phyloP scores from a whole-genome alignment of 257 asterid species.

The Solanum ossicruentum region DNA sequence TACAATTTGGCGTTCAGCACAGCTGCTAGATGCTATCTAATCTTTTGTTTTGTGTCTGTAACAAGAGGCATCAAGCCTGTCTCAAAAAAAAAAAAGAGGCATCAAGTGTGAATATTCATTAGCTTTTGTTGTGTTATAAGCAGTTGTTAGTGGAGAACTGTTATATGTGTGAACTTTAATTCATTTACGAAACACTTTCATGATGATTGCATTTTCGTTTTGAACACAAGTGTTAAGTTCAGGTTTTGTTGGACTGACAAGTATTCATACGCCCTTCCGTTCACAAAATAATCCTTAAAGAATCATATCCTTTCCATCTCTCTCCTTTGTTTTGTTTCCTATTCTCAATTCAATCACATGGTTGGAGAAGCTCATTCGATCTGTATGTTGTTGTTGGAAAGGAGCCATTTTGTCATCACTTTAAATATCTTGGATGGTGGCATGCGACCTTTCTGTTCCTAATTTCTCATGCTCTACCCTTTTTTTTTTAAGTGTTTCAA shows the following conservation, averaged over 20 bases:
- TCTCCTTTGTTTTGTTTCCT: neutral
- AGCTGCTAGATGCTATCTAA: neutral
- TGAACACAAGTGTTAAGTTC: neutral
- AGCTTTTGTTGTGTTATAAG: neutral
- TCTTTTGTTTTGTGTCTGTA: neutral
- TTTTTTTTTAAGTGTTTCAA: neutral
- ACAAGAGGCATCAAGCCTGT: neutral
- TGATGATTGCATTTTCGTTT: neutral
- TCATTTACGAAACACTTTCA: neutral
- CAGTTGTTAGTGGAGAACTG: neutral
- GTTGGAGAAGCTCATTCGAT: neutral
- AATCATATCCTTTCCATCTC: neutral
- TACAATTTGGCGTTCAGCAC: neutral
- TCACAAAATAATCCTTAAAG: neutral
- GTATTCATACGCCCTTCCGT: neutral
- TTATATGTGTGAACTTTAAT: neutral
- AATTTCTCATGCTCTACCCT: neutral
- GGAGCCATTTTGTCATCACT: neutral
- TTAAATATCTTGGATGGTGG: neutral
- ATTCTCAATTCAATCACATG: neutral
- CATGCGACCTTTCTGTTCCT: neutral
- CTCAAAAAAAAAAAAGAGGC: too few species aligned
- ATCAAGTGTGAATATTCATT: neutral
- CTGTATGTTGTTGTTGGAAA: neutral
- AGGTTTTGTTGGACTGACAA: neutral